These are phyloP conservation scores for Mortierella hygrophila DNA, from an alignment of 192 early-diverging fungal species.

Conservation along the genomic window DNA sequence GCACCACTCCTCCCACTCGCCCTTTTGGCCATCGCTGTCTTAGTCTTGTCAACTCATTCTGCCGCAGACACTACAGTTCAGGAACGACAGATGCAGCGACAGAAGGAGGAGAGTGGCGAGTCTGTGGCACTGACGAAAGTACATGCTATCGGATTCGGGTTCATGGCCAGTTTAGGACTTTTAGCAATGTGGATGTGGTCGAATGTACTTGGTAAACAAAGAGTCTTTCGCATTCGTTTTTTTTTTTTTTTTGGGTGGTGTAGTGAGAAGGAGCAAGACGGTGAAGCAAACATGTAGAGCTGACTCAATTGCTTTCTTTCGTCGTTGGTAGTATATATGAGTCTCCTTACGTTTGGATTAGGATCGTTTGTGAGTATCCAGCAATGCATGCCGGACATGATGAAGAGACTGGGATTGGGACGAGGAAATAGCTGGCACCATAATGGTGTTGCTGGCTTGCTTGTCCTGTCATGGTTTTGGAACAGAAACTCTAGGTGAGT, in stretches of 20 bases:
- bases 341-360: conserved; percentile 48
- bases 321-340: conserved; percentile 38
- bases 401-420: conserved; percentile 25
- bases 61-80: conserved; percentile 53
- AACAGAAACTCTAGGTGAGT: conserved; percentile 50
- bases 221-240: not conserved
- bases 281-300: not conserved
- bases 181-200: conserved; percentile 58
- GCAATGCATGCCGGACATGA: conserved; percentile 34
- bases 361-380: conserved; percentile 59
- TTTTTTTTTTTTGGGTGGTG: not conserved
- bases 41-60: conserved; percentile 34
- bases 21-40: conserved; percentile 29
- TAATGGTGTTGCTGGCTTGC: conserved; percentile 19
- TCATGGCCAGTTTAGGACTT: conserved; percentile 55
- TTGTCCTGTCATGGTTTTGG: conserved; percentile 50
- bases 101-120: conserved; percentile 49
- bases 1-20: conserved; percentile 37
- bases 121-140: conserved; percentile 35
- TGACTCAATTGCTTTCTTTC: not conserved
- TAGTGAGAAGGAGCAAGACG: not conserved
- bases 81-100: conserved; percentile 38
- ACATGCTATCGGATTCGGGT: conserved; percentile 53
- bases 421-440: conserved; percentile 24
- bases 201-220: conserved; percentile 42